phyloP scores from a whole-genome alignment of 768 basidiomycete genomes.

The Lentinula detonsa region DNA sequence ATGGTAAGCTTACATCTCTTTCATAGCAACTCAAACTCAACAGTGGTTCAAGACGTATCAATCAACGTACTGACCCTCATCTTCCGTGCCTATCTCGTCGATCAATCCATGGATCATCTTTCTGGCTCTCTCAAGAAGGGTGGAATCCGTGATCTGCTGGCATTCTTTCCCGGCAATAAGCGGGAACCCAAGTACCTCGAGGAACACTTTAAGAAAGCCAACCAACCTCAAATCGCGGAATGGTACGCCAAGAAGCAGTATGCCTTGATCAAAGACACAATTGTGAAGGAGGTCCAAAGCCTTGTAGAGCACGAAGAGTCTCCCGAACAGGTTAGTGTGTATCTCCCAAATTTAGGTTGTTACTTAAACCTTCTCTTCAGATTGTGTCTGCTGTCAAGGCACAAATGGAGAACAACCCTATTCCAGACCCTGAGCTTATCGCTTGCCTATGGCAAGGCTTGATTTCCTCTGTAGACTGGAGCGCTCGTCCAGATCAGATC shows the following conservation, averaged over 20 bases:
- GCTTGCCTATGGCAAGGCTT: slow-evolving; percentile 91
- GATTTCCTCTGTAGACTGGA: slow-evolving; percentile 85
- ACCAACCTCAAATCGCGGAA: slow-evolving; percentile 75
- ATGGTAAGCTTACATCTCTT: slow-evolving; percentile 45
- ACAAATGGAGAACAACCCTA: slow-evolving; percentile 71
- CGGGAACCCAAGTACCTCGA: slow-evolving; percentile 71
- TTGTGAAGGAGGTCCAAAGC: slow-evolving; percentile 63
- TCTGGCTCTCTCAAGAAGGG: slow-evolving; percentile 76
- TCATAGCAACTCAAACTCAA: neutral
- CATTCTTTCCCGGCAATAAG: slow-evolving; percentile 85
- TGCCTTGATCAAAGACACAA: slow-evolving; percentile 72
- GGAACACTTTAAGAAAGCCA: slow-evolving; percentile 80
- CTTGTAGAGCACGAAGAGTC: slow-evolving; percentile 66
- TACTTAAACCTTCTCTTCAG: slow-evolving; percentile 29
- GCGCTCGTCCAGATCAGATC: slow-evolving; percentile 85
- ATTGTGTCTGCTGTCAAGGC: slow-evolving; percentile 70
- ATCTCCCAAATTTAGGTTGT: neutral
- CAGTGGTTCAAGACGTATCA: slow-evolving; percentile 54
- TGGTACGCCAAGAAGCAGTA: slow-evolving; percentile 94
- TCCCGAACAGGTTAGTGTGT: slow-evolving; percentile 52
- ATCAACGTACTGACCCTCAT: slow-evolving; percentile 70
- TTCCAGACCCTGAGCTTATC: slow-evolving; percentile 81
- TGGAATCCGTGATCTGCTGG: slow-evolving; percentile 77
- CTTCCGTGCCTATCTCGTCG: slow-evolving; percentile 74
- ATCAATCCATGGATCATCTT: slow-evolving; percentile 89